These are phyloP conservation scores for Rhizopogon vesiculosus DNA, from an alignment of 768 basidiomycete genomes.

Conservation along the genomic window DNA sequence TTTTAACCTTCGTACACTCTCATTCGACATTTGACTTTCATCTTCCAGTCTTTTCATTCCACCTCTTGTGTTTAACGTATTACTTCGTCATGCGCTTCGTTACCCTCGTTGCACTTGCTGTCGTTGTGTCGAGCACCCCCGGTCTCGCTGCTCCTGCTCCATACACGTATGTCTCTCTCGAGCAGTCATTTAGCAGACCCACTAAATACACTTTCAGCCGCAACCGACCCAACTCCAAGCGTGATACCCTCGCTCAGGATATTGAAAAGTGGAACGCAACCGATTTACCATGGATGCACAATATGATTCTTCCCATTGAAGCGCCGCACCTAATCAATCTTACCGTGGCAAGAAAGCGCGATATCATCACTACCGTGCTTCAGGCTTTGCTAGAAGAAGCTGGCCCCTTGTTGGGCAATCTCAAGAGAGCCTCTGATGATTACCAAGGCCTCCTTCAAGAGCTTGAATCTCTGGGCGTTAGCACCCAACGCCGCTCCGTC, in stretches of 20 bases:
- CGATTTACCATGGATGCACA: too few species aligned
- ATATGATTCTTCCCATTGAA: too few species aligned
- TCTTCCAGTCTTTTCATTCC: not conserved
- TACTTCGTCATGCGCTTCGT: not conserved
- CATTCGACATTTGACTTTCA: not conserved
- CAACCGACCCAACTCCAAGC: too few species aligned
- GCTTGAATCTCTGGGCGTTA: too few species aligned
- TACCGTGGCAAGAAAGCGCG: not conserved
- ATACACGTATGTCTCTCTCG: not conserved
- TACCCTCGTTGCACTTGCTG: not conserved
- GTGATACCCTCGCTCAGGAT: too few species aligned
- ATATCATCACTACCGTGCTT: not conserved
- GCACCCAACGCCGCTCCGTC: not conserved
- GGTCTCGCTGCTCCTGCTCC: not conserved
- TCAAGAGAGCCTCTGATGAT: not conserved
- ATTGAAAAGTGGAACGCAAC: too few species aligned
- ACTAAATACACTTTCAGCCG: not conserved
- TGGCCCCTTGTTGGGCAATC: not conserved
- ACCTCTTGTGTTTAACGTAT: not conserved
- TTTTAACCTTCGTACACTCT: not conserved
- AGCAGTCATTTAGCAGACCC: not conserved
- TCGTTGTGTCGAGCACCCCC: not conserved
- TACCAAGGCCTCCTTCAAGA: too few species aligned
- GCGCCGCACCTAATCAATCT: too few species aligned
- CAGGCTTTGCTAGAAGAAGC: not conserved